Conservation (phyloP, 148 eudicot genomes). For the Silene conica region DNA sequence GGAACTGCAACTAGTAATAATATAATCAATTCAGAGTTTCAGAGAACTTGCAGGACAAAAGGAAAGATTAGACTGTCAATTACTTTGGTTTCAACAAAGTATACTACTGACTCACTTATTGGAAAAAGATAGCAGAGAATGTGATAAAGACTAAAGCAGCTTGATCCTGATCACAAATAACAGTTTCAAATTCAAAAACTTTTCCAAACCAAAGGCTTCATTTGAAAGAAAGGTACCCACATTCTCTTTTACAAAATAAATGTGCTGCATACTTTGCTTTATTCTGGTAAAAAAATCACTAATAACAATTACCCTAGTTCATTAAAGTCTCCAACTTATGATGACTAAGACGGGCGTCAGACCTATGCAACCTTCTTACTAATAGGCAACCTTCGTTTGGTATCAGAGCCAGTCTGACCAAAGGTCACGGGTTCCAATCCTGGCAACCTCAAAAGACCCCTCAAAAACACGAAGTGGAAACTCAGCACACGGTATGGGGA, state of each 20-base stretch:
- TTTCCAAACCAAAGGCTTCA: constrained; percentile 24
- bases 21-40: too few species aligned
- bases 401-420: too few species aligned
- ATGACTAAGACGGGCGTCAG: too few species aligned
- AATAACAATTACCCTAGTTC: not conserved
- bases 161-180: constrained; percentile 16
- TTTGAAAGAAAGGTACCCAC: constrained; percentile 27
- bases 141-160: constrained; percentile 20
- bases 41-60: not conserved
- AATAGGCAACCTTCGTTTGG: too few species aligned
- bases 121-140: constrained; percentile 13
- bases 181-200: constrained; percentile 19
- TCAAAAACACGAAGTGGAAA: too few species aligned
- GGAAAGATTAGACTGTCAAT: not conserved
- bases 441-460: too few species aligned
- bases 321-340: not conserved
- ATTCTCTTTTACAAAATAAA: constrained; percentile 21
- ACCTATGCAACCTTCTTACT: too few species aligned
- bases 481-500: too few species aligned
- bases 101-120: constrained; percentile 4
- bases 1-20: too few species aligned
- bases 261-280: constrained; percentile 24
- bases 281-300: not conserved
- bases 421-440: too few species aligned
- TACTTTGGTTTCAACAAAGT: constrained; percentile 14